Evolutionary conservation across 106 monocot species (phyloP).

Genomic region (Apostasia shenzhenica): DNA sequence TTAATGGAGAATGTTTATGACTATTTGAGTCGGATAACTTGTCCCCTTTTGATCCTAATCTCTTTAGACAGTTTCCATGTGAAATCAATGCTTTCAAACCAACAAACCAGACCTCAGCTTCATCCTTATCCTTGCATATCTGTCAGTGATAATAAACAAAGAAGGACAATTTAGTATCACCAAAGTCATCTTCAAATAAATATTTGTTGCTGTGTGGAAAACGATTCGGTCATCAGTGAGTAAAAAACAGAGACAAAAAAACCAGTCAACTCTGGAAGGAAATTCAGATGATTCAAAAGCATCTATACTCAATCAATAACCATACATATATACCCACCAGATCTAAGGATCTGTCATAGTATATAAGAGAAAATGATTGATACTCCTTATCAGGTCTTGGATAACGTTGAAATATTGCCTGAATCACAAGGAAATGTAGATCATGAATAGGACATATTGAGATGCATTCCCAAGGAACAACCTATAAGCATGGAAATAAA

Average conservation of each 20-base stretch:
- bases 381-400: conserved; percentile 48
- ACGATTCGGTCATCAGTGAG: too few relatives aligned
- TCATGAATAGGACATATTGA: not conserved
- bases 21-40: conserved; percentile 26
- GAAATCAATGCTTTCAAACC: conserved; percentile 51
- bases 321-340: conserved; percentile 18
- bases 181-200: not conserved
- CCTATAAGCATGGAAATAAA: not conserved
- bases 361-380: conserved; percentile 49
- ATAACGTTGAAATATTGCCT: conserved; percentile 52
- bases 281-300: too few relatives aligned
- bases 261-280: too few relatives aligned
- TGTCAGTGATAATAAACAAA: conserved; percentile 12
- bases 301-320: too few relatives aligned
- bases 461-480: not conserved
- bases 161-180: not conserved
- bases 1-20: conserved; percentile 16
- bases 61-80: conserved; percentile 18
- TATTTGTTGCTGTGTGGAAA: too few relatives aligned
- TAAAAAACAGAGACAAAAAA: too few relatives aligned
- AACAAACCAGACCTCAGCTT: conserved; percentile 64
- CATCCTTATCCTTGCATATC: conserved; percentile 72
- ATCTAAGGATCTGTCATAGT: conserved; percentile 43
- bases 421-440: not conserved
- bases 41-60: conserved; percentile 29